Percentiles rank a stretch among this genome's conserved stretches.
phyloP scores from a whole-genome alignment of 768 basidiomycete species.

The Neoboletus brunneissimus region DNA sequence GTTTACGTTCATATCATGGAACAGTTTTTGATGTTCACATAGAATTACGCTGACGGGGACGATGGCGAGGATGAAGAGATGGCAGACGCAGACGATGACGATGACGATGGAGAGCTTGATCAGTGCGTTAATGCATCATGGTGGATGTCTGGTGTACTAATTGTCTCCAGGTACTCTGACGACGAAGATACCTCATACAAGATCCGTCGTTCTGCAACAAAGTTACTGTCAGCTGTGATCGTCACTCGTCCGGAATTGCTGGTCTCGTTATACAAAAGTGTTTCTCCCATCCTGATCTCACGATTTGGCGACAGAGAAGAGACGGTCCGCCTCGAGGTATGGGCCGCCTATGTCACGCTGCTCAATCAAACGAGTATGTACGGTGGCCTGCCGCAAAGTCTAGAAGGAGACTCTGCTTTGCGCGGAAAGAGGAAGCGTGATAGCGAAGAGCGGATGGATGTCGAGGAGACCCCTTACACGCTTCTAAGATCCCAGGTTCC shows the following conservation, averaged over 20 bases:
- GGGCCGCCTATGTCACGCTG: constrained; percentile 79
- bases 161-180: constrained; percentile 74
- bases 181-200: constrained; percentile 99
- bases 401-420: constrained; percentile 45
- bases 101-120: constrained; percentile 78
- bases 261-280: constrained; percentile 70
- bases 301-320: constrained; percentile 94
- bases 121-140: constrained; percentile 47
- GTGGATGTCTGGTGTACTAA: not conserved
- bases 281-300: constrained; percentile 86
- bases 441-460: constrained; percentile 68
- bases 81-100: constrained; percentile 62
- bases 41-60: constrained; percentile 75
- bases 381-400: constrained; percentile 57
- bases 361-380: constrained; percentile 84
- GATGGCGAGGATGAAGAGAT: constrained; percentile 65
- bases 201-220: constrained; percentile 90
- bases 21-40: constrained; percentile 9
- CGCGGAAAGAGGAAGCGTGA: constrained; percentile 76
- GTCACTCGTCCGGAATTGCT: constrained; percentile 89
- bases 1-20: not conserved
- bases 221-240: constrained; percentile 81
- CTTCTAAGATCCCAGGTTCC: constrained; percentile 78
- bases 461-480: constrained; percentile 68
- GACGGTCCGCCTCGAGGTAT: constrained; percentile 89